Base-by-base conservation (phyloP, 192 early-diverging fungal species). In the Backusella tuberculispora region DNA sequence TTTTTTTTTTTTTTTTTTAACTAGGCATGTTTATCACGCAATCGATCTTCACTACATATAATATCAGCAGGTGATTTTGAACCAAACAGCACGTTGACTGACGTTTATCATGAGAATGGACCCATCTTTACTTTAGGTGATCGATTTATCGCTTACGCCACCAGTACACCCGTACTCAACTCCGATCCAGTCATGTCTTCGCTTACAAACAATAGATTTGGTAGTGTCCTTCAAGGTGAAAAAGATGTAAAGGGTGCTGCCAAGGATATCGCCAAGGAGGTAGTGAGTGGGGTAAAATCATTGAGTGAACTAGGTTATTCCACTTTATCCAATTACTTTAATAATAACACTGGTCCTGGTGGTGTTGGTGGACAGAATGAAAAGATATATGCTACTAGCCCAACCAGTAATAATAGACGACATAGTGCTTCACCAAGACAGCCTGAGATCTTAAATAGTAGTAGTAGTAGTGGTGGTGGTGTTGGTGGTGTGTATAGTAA, bases 231-330 rank as follows among this genome's bases (percentile, higher is more conserved):
- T 3, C 69, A 79, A 66, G 73, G 81, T 6, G 83, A 80, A 43
- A 81, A 78, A 29, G 83, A 88, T 64, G 80, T 84, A 19, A 74
- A 86, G 76, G 86, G 85, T 43, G 77, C 88, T 24, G 92, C 93
- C 2, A 87, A 87, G 44, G 92, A 91, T 40, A 90, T 94, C 19
- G 93, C 92, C 24, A 94, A 94, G 66, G 94, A 95, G 72, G 85
- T 94, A 12, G 85, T 92, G 41, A 86, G 85, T 47, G 93, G 94
- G 12, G 90, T 94, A n/a, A 94, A 89, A 53, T 85, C 88, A 40
- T 76, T 95, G 15, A 88, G 93, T 83, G 83, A 78, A 29, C 74
- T 37, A 63, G 92, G 92, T 6, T 92, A 92, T 73, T 85, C 90
- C 19, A 90, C 92, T 0, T 68, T 93, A 13, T 87, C 86, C 12